A percentile compares a stretch with the other conserved stretches of the same genome.
Conservation (phyloP, 768 basidiomycete species). For the Multifurca ochricompacta region DNA sequence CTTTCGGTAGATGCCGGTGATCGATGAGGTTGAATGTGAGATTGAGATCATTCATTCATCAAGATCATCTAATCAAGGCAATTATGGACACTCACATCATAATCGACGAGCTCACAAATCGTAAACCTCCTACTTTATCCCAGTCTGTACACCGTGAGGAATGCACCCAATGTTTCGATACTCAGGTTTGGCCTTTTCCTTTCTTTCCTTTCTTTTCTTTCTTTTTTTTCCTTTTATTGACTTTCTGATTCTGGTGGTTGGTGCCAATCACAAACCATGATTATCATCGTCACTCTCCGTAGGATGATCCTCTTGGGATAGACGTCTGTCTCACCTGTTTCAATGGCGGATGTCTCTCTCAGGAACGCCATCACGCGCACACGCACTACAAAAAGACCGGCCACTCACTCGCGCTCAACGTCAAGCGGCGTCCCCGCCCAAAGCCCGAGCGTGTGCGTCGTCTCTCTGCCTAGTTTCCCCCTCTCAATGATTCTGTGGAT, state of each 20-base stretch:
- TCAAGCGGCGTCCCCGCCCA: constrained; percentile 66
- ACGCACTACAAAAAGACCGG: constrained; percentile 65
- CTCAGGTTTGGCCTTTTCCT: constrained; percentile 57
- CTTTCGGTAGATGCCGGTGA: background rate
- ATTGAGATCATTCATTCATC: background rate
- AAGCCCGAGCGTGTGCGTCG: constrained; percentile 54
- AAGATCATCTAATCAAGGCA: constrained; percentile 21
- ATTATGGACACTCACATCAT: constrained; percentile 29
- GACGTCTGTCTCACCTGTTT: constrained; percentile 91
- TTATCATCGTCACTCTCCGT: background rate
- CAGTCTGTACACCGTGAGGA: constrained; percentile 85
- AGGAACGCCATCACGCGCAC: constrained; percentile 59
- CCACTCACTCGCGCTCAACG: constrained; percentile 72
- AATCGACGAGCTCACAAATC: constrained; percentile 37
- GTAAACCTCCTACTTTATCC: constrained; percentile 52
- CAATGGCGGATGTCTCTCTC: constrained; percentile 79
- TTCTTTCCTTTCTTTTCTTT: too few relatives aligned
- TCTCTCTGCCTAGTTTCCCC: background rate
- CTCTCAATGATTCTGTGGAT: background rate
- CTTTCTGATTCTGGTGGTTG: too few relatives aligned
- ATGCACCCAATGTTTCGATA: constrained; percentile 96
- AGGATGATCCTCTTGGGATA: constrained; percentile 71
- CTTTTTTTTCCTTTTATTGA: too few relatives aligned
- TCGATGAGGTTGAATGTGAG: background rate
- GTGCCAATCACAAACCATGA: too few relatives aligned